A percentile compares a stretch with the other conserved stretches of the same genome.
These are phyloP conservation scores for Aspergillus texensis DNA, from an alignment of 2,329 filamentous ascomycete species.

Conservation along the genomic window DNA sequence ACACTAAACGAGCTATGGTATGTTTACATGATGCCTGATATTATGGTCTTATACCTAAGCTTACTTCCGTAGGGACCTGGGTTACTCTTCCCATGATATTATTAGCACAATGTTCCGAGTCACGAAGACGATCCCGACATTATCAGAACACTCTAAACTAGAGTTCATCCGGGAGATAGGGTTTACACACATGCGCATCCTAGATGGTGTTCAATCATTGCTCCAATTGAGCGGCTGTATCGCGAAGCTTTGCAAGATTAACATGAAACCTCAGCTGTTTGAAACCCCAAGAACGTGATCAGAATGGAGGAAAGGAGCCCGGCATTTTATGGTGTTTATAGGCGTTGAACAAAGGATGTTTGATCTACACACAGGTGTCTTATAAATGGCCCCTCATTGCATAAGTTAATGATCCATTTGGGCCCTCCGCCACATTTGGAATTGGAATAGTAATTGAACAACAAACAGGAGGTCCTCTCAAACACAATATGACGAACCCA, in stretches of 20 bases:
- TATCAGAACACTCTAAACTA: constrained; percentile 92
- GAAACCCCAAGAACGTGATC: constrained; percentile 44
- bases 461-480: neutral
- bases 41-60: constrained; percentile 5
- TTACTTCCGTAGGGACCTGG: constrained; percentile 61
- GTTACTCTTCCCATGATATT: constrained; percentile 98
- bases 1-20: constrained; percentile 86
- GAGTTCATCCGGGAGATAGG: constrained; percentile 99
- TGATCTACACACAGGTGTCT: neutral
- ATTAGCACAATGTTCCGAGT: constrained; percentile 99
- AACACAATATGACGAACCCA: neutral
- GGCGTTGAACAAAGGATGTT: constrained; percentile 14
- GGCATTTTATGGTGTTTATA: constrained; percentile 31
- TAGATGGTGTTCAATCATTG: constrained; percentile 96
- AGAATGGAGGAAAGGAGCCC: constrained; percentile 1
- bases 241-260: constrained; percentile 87
- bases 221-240: constrained; percentile 92
- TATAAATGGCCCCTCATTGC: neutral
- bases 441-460: neutral
- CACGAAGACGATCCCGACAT: constrained; percentile 88
- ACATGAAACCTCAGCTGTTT: constrained; percentile 91
- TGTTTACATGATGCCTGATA: constrained; percentile 20
- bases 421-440: neutral
- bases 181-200: constrained; percentile 97
- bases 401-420: neutral